Base-by-base conservation (phyloP, 495 filamentous ascomycete species). In the Neohortaea acidophila region DNA sequence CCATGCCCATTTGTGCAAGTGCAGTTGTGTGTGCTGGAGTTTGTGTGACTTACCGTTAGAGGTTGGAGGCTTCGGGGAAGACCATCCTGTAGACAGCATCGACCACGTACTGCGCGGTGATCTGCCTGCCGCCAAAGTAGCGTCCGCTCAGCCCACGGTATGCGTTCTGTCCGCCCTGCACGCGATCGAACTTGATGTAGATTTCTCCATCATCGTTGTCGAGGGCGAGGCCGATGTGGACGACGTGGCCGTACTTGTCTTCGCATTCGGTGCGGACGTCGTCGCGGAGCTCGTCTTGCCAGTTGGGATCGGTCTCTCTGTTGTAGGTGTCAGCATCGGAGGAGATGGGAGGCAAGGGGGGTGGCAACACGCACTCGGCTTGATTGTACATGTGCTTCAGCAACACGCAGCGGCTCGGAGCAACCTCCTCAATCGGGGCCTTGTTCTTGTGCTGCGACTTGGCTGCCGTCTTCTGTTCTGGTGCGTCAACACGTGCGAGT, bases 61-160 rank as follows among this genome's bases (percentile, higher is more conserved):
- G n/a, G 18, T 42, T 37, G 19, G 32, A 14, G 3, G 42, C 42
- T n/a, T 35, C 32, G 18, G 47, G 47, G 23, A 50, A 50, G 20
- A 32, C 45, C 43, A 45, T 50, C 33, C 42, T 86, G 74, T 99
- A 99, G 59, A 99, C 84, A 47, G 84, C 84, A 58, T 96, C 89
- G 54, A 94, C 85, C 64, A 99, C 84, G 54, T 84, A 89, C 49
- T 84, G 79, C 49, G 87, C 91, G 53, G 73, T 83, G 59, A 96
- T 92, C 62, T 81, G 80, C 41, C 70, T 70, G 39, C 83, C 84
- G 41, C 81, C 86, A 55, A 96, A 99, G 64, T 84, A 92, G 47
- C 91, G 77, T 31, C 91, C 91, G 58, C 96, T 99, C 38, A 99
- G 69, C 44, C 91, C 91, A 57, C 92, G 89, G 66, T 94, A 85